phyloP scores from a whole-genome alignment of 75 land plant species.

The Isoetes taiwanensis region DNA sequence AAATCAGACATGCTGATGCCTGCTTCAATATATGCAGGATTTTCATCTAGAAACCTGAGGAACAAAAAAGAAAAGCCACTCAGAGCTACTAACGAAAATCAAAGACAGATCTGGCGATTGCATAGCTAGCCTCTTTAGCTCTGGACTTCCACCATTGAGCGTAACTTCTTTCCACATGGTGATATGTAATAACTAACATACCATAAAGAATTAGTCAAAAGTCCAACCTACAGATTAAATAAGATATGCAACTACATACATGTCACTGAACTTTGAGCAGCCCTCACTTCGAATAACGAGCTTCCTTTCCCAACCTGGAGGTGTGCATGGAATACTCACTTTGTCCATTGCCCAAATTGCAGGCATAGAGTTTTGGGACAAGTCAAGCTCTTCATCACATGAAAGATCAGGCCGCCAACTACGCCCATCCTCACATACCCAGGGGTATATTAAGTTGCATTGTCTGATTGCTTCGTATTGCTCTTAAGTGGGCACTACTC shows the following conservation, averaged over 20 bases:
- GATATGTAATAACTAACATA: no score
- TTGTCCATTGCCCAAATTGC: neutral
- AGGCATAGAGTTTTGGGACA: neutral
- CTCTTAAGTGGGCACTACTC: neutral
- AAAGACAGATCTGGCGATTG: no score
- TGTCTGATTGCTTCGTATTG: neutral
- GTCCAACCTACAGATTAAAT: no score
- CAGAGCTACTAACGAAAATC: no score
- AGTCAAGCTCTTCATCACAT: neutral
- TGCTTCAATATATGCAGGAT: no score
- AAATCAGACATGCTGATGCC: no score
- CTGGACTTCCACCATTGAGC: no score
- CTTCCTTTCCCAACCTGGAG: neutral
- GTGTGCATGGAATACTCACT: neutral
- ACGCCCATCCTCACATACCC: neutral
- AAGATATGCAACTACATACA: slow-evolving; percentile 3
- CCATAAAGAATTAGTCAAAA: no score
- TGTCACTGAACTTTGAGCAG: slow-evolving; percentile 3
- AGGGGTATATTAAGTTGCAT: neutral
- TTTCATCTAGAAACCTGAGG: no score
- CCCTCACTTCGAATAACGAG: slow-evolving; percentile 6
- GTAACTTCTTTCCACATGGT: no score
- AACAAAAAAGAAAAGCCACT: no score
- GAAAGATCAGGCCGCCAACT: neutral
- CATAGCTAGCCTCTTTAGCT: no score